A percentile compares a stretch with the other conserved stretches of the same genome.
Conservation (phyloP, 2,329 filamentous ascomycete species). For the Cercospora sojina region DNA sequence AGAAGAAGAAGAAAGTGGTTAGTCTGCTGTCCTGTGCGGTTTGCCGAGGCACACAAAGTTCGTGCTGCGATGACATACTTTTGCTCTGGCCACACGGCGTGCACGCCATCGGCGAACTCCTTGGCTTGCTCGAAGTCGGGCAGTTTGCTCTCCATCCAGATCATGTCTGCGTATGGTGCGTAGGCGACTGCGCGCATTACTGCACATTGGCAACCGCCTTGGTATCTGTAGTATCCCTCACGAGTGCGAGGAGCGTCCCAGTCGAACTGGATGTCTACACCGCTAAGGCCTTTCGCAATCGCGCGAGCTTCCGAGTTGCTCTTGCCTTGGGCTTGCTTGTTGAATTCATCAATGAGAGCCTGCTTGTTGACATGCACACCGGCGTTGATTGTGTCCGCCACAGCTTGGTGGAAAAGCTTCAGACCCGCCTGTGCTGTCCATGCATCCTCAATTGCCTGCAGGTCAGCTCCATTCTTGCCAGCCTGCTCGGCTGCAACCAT, state of each 20-base stretch:
- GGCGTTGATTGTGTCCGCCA: conserved; percentile 75
- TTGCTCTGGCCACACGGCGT: conserved; percentile 91
- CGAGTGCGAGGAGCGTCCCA: conserved; percentile 92
- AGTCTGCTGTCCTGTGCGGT: conserved; percentile 4
- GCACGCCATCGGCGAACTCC: conserved; percentile 90
- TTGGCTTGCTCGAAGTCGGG: conserved; percentile 88
- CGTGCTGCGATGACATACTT: conserved; percentile 62
- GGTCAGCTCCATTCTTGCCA: conserved; percentile 75
- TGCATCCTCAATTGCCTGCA: conserved; percentile 88
- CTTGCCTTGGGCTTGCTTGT: conserved; percentile 71
- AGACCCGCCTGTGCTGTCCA: conserved; percentile 79
- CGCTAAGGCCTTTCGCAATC: conserved; percentile 73
- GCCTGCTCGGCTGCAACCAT: conserved; percentile 81
- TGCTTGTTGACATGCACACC: conserved; percentile 68
- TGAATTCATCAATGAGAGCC: conserved; percentile 65
- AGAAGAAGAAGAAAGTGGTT: conserved; percentile 16
- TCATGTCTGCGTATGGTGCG: conserved; percentile 88
- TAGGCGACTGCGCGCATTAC: conserved; percentile 90
- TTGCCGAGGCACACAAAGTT: background rate
- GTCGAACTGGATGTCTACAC: conserved; percentile 83
- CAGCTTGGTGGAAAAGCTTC: conserved; percentile 87
- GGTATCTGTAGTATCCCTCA: conserved; percentile 91
- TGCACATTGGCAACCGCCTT: conserved; percentile 87
- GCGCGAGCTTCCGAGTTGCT: conserved; percentile 78
- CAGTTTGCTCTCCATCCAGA: conserved; percentile 99